These are phyloP conservation scores for Xylaria sp. DNA, from an alignment of 2,329 filamentous ascomycete genomes.

Conservation along the genomic window DNA sequence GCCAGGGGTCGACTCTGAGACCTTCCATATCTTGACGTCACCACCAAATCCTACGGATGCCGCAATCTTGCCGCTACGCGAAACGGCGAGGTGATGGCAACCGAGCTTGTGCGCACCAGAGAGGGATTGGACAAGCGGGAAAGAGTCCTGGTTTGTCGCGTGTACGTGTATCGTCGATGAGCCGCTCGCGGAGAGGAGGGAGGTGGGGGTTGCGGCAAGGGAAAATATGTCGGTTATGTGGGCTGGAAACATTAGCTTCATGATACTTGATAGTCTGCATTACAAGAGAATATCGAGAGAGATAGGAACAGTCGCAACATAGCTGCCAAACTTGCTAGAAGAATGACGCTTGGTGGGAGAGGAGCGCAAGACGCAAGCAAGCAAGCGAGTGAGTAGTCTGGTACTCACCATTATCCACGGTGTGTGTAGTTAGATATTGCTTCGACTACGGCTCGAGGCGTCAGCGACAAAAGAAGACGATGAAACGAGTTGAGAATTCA, in stretches of 20 bases:
- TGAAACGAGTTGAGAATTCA: conserved; percentile 18
- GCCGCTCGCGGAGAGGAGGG: conserved; percentile 86
- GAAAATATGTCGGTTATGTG: conserved; percentile 88
- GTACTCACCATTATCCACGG: conserved; percentile 81
- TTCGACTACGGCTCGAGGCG: conserved; percentile 80
- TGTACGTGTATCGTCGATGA: conserved; percentile 85
- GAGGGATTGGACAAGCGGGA: conserved; percentile 83
- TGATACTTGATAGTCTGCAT: conserved; percentile 31
- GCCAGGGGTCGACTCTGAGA: conserved; percentile 68
- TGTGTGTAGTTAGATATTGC: conserved; percentile 95
- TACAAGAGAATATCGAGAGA: conserved; percentile 9
- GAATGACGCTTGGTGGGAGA: conserved; percentile 4
- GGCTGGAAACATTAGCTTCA: conserved; percentile 61
- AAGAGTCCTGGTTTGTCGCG: conserved; percentile 75
- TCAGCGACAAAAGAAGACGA: conserved; percentile 21
- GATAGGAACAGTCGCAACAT: not conserved
- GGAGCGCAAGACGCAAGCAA: conserved; percentile 8
- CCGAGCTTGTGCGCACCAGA: conserved; percentile 85
- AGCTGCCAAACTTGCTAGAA: not conserved
- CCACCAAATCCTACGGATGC: conserved; percentile 91
- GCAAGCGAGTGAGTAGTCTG: not conserved
- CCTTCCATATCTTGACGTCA: conserved; percentile 84
- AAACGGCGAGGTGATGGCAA: conserved; percentile 86
- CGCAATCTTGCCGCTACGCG: conserved; percentile 74
- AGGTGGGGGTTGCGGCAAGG: conserved; percentile 77